These are phyloP conservation scores for Papiliotrema flavescens DNA, from an alignment of 1,284 basidiomycete species.

Conservation along the genomic window DNA sequence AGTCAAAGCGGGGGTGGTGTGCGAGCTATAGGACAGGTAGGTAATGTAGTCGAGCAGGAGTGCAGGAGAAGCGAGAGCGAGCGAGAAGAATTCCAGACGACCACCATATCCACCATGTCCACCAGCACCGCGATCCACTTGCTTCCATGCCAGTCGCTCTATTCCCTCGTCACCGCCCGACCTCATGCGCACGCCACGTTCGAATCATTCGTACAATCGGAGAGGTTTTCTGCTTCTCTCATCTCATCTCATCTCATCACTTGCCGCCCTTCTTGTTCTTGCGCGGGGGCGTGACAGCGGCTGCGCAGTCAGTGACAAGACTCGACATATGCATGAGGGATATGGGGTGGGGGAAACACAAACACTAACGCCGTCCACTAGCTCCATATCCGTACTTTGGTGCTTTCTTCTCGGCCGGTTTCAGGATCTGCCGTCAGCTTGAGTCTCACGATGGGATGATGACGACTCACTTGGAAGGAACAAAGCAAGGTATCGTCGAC, in stretches of 20 bases:
- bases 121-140: neutral
- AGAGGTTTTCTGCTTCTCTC: neutral
- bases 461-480: slow-evolving; percentile 82
- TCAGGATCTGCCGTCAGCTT: slow-evolving; percentile 68
- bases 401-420: slow-evolving; percentile 95
- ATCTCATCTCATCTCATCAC: neutral
- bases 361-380: slow-evolving; percentile 44
- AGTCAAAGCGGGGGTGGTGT: too few species aligned
- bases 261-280: slow-evolving; percentile 52
- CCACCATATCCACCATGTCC: too few species aligned
- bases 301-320: slow-evolving; percentile 8
- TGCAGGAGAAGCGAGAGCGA: too few species aligned
- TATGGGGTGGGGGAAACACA: neutral
- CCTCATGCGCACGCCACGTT: neutral
- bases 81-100: too few species aligned
- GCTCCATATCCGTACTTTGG: slow-evolving; percentile 46
- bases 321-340: neutral
- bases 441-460: neutral
- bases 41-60: too few species aligned
- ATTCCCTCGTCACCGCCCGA: neutral
- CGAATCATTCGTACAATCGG: neutral
- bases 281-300: slow-evolving; percentile 53
- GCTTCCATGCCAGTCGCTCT: neutral
- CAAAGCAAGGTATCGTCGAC: slow-evolving; percentile 97
- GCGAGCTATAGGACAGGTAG: too few species aligned